A percentile compares a stretch with the other conserved stretches of the same genome.
Evolutionary conservation across 306 rosid species (phyloP).

Genomic region (Begonia masoniana): DNA sequence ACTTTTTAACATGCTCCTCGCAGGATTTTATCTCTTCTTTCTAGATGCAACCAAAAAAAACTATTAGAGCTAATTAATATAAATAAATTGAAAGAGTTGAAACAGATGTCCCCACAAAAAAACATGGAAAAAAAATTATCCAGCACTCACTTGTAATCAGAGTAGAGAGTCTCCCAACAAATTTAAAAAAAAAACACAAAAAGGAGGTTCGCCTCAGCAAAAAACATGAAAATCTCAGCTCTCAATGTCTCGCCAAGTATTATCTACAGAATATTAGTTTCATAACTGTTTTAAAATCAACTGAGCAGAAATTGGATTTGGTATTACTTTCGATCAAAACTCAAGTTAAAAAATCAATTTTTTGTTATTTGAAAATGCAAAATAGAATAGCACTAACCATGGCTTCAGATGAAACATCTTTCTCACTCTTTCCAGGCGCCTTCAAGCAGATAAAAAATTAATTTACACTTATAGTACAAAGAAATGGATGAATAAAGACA

Average conservation of each 20-base stretch:
- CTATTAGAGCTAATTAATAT: background rate
- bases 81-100: background rate
- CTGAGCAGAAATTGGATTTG: background rate
- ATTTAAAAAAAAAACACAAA: background rate
- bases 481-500: constrained; percentile 3
- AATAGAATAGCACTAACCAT: constrained; percentile 40
- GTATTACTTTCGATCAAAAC: background rate
- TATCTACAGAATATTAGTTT: background rate
- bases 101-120: background rate
- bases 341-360: background rate
- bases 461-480: constrained; percentile 1
- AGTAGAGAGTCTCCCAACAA: background rate
- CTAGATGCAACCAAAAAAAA: constrained; percentile 23
- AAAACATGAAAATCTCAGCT: background rate
- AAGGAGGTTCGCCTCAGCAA: background rate
- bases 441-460: constrained; percentile 21
- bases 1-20: constrained; percentile 74
- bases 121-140: background rate
- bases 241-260: background rate
- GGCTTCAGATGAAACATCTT: constrained; percentile 81
- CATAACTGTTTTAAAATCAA: background rate
- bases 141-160: background rate
- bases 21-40: constrained; percentile 80
- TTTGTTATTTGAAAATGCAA: background rate
- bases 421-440: constrained; percentile 93